Base-by-base conservation (phyloP, 2,329 filamentous ascomycete genomes). In the Hypocreales sp. region DNA sequence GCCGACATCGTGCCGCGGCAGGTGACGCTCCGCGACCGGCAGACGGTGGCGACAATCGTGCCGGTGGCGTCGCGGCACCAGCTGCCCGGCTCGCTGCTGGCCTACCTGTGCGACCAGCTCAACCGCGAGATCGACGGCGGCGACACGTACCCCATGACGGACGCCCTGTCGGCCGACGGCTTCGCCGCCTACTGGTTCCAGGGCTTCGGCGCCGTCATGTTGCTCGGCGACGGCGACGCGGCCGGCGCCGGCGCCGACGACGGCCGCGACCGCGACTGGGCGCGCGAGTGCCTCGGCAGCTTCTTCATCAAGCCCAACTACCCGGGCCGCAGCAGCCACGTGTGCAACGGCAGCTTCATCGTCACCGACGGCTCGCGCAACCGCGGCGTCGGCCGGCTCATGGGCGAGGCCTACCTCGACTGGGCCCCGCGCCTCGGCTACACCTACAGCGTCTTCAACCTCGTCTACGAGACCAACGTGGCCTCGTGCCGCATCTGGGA, bases 271-370 rank as follows among this genome's bases (percentile, higher is more conserved):
- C 60, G 62, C 37, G 79, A 87, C 51, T 92, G 84, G 83, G 68
- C 72, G 37, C 75, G 74, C 44, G 66, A 79, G 42, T 92, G 83
- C 42, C 59, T 93, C 23, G 84, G 84, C 31, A 92, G 81, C 55
- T 92, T 92, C 55, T 92, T 90, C 55, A 80, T 92, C 62, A 86
- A 90, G 57, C 83, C 84, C 25, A 92, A 93, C 53, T 93, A 92
- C 50, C 83, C 84, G 0, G 84, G 84, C 25, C 69, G 84, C 32
- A 90, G 80, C 55, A 90, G 79, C 51, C 84, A 93, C 58, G 72
- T 92, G 27, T 92, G 82, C 60, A 94, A 92, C 46, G 86, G 72
- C 32, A 77, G 75, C 18, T 82, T 84, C 45, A 60, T 84, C 28
- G 77, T 82, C 33, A 82, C 77, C 8, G 73, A 79, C 44, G 72